Conservation (phyloP, 2,329 filamentous ascomycete species). For the Sordariomycetes sp. region DNA sequence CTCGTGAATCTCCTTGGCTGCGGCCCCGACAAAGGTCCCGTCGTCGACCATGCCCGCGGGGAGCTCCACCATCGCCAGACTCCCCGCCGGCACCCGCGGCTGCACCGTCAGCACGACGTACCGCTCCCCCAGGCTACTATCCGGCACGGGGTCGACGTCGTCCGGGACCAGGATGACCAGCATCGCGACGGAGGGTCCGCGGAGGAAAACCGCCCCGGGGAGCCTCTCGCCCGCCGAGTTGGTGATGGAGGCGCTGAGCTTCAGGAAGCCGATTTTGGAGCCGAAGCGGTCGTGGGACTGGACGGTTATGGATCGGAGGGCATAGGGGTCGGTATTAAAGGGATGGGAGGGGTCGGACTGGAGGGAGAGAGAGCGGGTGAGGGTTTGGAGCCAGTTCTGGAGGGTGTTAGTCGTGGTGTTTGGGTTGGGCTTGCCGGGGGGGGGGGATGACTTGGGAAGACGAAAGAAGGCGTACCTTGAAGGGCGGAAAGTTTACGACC, state of each 20-base stretch:
- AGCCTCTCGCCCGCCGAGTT: conserved; percentile 34
- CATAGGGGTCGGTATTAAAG: conserved; percentile 40
- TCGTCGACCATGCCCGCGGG: conserved; percentile 47
- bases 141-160: conserved; percentile 17
- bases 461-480: conserved; percentile 22
- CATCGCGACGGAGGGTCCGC: conserved; percentile 48
- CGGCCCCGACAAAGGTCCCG: conserved; percentile 40
- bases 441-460: background rate
- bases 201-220: conserved; percentile 40
- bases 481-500: conserved; percentile 32
- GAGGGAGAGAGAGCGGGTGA: conserved; percentile 30
- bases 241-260: conserved; percentile 32
- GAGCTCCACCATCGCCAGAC: conserved; percentile 40
- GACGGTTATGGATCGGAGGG: conserved; percentile 32
- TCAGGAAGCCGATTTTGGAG: conserved; percentile 40
- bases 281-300: conserved; percentile 42
- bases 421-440: background rate
- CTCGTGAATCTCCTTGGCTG: conserved; percentile 47
- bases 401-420: background rate
- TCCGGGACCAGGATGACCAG: conserved; percentile 42
- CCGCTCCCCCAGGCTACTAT: conserved; percentile 26
- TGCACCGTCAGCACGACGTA: conserved; percentile 47
- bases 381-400: conserved; percentile 34
- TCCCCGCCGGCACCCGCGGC: conserved; percentile 40
- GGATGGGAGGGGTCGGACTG: conserved; percentile 30